Conservation (phyloP, 164 flowering plant species). For the Hamamelis virginiana region DNA sequence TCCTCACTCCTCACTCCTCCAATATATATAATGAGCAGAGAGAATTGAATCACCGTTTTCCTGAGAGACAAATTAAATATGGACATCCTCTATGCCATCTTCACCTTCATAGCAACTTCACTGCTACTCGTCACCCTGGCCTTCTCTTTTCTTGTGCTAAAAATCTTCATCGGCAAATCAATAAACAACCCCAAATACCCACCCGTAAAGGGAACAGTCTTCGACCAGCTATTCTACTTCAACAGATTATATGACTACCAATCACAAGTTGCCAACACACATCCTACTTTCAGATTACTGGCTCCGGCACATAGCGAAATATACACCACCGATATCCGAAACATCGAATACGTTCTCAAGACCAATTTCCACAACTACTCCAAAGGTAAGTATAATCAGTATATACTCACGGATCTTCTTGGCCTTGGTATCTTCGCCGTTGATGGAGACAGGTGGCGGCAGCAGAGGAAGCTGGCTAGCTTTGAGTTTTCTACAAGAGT, state of each 20-base stretch:
- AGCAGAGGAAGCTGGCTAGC: constrained; percentile 75
- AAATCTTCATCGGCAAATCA: constrained; percentile 44
- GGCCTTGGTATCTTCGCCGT: constrained; percentile 71
- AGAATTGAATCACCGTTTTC: too few species aligned
- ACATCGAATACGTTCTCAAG: constrained; percentile 63
- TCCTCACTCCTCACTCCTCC: too few species aligned
- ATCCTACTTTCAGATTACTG: constrained; percentile 57
- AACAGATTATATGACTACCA: constrained; percentile 49
- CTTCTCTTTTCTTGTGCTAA: constrained; percentile 22
- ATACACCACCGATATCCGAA: constrained; percentile 55
- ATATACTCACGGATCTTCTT: constrained; percentile 31
- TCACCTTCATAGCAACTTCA: constrained; percentile 17
- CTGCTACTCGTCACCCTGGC: constrained; percentile 20
- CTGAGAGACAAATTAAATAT: too few species aligned
- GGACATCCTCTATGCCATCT: constrained; percentile 23
- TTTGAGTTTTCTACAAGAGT: constrained; percentile 68
- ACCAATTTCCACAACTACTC: constrained; percentile 46
- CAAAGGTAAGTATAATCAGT: constrained; percentile 38
- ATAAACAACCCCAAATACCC: constrained; percentile 31
- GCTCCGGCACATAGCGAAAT: constrained; percentile 39
- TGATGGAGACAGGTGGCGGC: constrained; percentile 67
- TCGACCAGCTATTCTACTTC: constrained; percentile 46
- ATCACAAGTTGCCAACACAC: constrained; percentile 32
- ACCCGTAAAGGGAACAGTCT: constrained; percentile 54
- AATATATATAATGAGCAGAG: too few species aligned